Conservation (phyloP, 2,329 filamentous ascomycete genomes). For the Apiospora sp. region DNA sequence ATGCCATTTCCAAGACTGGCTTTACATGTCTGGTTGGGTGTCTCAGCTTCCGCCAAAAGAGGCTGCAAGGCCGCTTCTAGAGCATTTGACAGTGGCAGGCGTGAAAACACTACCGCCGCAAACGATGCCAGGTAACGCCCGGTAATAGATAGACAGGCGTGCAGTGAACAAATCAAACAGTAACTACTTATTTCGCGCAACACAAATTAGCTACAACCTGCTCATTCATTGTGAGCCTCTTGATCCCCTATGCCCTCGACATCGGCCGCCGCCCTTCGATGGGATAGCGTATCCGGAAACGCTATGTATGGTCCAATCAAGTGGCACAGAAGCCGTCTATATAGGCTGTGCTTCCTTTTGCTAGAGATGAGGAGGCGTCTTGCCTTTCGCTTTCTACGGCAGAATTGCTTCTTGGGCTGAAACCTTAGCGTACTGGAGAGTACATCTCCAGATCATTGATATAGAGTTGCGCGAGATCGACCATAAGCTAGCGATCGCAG, state of each 20-base stretch:
- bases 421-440: not conserved
- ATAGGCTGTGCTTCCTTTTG: not conserved
- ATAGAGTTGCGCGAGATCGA: not conserved
- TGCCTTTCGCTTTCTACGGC: not conserved
- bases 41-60: slow-evolving; percentile 8
- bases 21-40: not conserved
- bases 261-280: not conserved
- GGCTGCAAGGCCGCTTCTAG: not conserved
- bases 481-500: not conserved
- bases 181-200: not conserved
- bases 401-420: not conserved
- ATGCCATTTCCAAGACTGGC: not conserved
- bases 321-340: not conserved
- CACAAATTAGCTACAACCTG: not conserved
- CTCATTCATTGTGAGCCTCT: not conserved
- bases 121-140: slow-evolving; percentile 8
- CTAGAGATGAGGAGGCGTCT: slow-evolving; percentile 1
- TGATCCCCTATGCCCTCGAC: not conserved
- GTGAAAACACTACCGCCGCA: not conserved
- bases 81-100: not conserved
- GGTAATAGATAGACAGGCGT: not conserved
- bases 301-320: not conserved
- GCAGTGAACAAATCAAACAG: not conserved
- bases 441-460: not conserved
- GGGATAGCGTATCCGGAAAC: not conserved